phyloP scores from a whole-genome alignment of 1,139 yeast genomes.

The Candida tetrigidarum region DNA sequence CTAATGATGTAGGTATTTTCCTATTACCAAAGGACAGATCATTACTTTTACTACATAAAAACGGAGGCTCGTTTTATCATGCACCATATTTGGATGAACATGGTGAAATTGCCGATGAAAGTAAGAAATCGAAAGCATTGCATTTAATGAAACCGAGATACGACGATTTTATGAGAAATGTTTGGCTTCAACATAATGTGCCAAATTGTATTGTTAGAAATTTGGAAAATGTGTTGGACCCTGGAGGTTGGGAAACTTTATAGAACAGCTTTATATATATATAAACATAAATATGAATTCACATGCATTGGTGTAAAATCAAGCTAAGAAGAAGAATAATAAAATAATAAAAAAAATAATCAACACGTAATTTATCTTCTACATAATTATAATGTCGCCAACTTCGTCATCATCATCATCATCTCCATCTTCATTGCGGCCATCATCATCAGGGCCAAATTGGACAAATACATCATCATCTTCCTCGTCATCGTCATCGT shows the following conservation, averaged over 20 bases:
- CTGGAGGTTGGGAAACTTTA: constrained; percentile 96
- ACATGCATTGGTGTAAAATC: no score
- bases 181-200: constrained; percentile 83
- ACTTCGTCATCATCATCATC: not conserved
- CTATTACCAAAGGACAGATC: constrained; percentile 77
- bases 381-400: not conserved
- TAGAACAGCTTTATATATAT: constrained; percentile 32
- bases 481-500: constrained; percentile 20
- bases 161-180: constrained; percentile 62
- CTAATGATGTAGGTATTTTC: constrained; percentile 75
- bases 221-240: constrained; percentile 76
- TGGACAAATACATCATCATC: constrained; percentile 11
- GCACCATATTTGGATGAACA: constrained; percentile 88
- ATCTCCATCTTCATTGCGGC: constrained; percentile 22
- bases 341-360: constrained; percentile 13
- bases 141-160: constrained; percentile 67
- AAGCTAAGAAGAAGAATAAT: not conserved
- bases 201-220: constrained; percentile 79
- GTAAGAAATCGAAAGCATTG: constrained; percentile 74
- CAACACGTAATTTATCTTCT: not conserved
- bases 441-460: constrained; percentile 16
- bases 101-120: constrained; percentile 83
- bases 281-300: no score
- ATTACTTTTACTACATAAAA: constrained; percentile 64
- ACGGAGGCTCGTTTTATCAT: constrained; percentile 80